Conservation (phyloP, 2,329 filamentous ascomycete species). For the Emericellopsis cladophorae region DNA sequence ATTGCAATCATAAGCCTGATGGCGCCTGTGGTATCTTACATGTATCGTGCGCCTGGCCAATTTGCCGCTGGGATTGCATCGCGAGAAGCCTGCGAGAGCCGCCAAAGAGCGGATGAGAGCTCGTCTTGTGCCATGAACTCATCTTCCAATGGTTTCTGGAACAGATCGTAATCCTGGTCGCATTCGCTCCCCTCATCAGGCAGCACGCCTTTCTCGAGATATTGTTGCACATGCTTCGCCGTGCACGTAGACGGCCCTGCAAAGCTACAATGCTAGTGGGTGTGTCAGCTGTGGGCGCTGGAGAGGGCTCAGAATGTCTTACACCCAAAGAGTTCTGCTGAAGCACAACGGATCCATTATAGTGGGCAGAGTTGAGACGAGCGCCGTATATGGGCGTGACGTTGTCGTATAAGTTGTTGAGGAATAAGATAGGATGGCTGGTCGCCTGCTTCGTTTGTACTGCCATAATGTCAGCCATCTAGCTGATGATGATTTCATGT, state of each 20-base stretch:
- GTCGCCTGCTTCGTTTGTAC: slow-evolving; percentile 21
- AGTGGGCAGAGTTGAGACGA: slow-evolving; percentile 27
- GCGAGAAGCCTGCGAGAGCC: neutral
- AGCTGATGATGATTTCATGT: neutral
- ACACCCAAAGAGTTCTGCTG: slow-evolving; percentile 38
- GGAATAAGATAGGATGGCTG: slow-evolving; percentile 28
- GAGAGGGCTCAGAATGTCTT: slow-evolving; percentile 9
- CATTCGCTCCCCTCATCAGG: slow-evolving; percentile 32
- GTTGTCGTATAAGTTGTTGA: slow-evolving; percentile 31
- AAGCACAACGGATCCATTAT: slow-evolving; percentile 30
- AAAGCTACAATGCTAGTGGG: slow-evolving; percentile 32
- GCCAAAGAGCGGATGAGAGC: slow-evolving; percentile 5
- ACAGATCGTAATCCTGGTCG: slow-evolving; percentile 28
- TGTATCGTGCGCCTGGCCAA: no score
- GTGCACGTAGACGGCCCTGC: slow-evolving; percentile 31
- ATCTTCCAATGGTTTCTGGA: slow-evolving; percentile 15
- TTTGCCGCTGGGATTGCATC: no score
- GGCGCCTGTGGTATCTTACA: no score
- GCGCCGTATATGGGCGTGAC: slow-evolving; percentile 33
- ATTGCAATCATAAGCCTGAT: no score
- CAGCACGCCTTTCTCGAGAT: slow-evolving; percentile 31
- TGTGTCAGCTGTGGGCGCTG: neutral
- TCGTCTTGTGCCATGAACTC: slow-evolving; percentile 5
- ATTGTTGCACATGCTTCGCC: slow-evolving; percentile 22
- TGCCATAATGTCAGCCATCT: slow-evolving; percentile 1